Conservation (phyloP, 257 asterid species). For the Solanum tacnaense region DNA sequence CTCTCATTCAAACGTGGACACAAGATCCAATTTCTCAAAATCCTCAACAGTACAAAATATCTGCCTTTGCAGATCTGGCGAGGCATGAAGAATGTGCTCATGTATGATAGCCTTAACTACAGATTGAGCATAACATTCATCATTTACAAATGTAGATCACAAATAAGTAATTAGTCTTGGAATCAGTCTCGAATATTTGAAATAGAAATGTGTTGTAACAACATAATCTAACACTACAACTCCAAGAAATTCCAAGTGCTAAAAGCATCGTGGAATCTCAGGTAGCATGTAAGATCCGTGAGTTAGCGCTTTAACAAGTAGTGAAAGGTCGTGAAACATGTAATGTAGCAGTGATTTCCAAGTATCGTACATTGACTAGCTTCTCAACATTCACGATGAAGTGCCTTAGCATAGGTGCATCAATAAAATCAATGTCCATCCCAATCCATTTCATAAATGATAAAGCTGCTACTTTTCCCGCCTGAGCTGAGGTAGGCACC, state of each 20-base stretch:
- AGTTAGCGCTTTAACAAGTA: background rate
- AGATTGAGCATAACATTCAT: too few relatives aligned
- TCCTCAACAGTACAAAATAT: too few relatives aligned
- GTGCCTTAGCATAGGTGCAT: background rate
- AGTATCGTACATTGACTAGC: background rate
- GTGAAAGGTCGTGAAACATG: background rate
- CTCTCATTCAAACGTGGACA: background rate
- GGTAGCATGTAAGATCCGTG: background rate
- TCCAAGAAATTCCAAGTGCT: background rate
- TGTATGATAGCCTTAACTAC: too few relatives aligned
- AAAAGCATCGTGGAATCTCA: too few relatives aligned
- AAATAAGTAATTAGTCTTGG: background rate
- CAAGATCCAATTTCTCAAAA: background rate
- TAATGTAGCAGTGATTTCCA: background rate
- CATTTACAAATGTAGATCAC: too few relatives aligned
- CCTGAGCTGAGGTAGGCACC: background rate
- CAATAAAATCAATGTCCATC: background rate
- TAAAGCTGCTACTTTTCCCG: background rate
- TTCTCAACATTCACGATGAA: background rate
- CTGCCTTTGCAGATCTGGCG: background rate
- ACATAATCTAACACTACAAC: background rate
- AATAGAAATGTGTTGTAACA: too few relatives aligned
- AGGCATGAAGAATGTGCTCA: background rate
- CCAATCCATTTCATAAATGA: background rate
- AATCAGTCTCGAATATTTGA: background rate